These are phyloP conservation scores for Boletus patriciae DNA, from an alignment of 768 basidiomycete species.

Conservation along the genomic window DNA sequence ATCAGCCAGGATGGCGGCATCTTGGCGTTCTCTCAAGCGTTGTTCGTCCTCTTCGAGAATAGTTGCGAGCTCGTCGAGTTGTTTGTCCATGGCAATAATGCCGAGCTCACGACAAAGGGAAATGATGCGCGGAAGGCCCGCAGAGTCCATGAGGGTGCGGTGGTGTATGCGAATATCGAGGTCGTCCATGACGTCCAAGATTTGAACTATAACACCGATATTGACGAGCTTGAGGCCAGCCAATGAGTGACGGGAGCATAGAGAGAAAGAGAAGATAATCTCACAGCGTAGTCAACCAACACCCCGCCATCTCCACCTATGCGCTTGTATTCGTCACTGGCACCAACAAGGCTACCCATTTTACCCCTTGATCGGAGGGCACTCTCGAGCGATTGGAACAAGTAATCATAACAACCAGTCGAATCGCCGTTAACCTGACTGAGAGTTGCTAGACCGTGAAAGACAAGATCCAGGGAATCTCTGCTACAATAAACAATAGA, in stretches of 20 bases:
- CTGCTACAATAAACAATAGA: constrained; percentile 70
- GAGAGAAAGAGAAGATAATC: constrained; percentile 27
- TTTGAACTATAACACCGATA: constrained; percentile 66
- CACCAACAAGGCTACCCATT: constrained; percentile 95
- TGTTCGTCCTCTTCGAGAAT: constrained; percentile 74
- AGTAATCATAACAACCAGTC: constrained; percentile 73
- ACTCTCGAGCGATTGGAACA: constrained; percentile 82
- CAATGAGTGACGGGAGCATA: constrained; percentile 16
- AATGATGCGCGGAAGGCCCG: constrained; percentile 75
- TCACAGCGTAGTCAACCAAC: constrained; percentile 84
- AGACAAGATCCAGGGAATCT: constrained; percentile 62
- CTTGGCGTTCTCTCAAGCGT: constrained; percentile 68
- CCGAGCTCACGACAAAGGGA: constrained; percentile 66
- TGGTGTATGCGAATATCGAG: constrained; percentile 84
- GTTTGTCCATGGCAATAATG: constrained; percentile 61
- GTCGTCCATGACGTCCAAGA: constrained; percentile 68
- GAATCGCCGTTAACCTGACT: constrained; percentile 62
- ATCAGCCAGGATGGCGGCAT: constrained; percentile 73
- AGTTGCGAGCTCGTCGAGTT: constrained; percentile 59
- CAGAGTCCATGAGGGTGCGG: constrained; percentile 86
- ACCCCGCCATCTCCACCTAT: constrained; percentile 62
- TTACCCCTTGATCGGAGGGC: constrained; percentile 82
- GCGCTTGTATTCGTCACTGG: constrained; percentile 84
- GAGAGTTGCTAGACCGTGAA: constrained; percentile 72
- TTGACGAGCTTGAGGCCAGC: constrained; percentile 43